phyloP scores from a whole-genome alignment of 1,284 basidiomycete genomes.

The Golubevia pallescens region DNA sequence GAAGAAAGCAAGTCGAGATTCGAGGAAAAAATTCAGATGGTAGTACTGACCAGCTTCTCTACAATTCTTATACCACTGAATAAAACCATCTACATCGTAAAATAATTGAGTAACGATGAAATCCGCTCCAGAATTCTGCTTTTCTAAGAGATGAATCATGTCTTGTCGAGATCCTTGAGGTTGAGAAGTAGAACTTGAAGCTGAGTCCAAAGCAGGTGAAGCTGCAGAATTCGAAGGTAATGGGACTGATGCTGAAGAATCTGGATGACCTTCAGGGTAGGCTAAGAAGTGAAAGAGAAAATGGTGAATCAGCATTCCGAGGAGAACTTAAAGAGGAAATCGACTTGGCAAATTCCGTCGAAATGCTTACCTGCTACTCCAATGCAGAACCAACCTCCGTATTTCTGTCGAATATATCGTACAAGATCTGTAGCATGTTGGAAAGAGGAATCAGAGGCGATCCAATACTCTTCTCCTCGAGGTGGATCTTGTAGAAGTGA shows the following conservation, averaged over 20 bases:
- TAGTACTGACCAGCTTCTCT: constrained; percentile 10
- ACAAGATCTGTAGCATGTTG: constrained; percentile 88
- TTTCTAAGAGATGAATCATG: constrained; percentile 79
- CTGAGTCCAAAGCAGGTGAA: neutral
- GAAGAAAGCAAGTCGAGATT: neutral
- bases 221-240: neutral
- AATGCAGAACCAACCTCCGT: constrained; percentile 85
- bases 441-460: constrained; percentile 82
- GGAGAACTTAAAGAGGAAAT: constrained; percentile 4
- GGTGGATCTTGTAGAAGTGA: constrained; percentile 76
- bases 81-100: constrained; percentile 78
- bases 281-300: constrained; percentile 67
- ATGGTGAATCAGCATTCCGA: constrained; percentile 2
- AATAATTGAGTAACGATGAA: constrained; percentile 98
- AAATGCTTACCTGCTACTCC: constrained; percentile 77
- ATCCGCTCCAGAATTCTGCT: constrained; percentile 92
- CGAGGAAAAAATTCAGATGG: neutral
- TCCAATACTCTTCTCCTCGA: constrained; percentile 89
- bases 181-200: constrained; percentile 70
- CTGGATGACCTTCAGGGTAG: constrained; percentile 86
- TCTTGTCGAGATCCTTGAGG: constrained; percentile 74
- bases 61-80: constrained; percentile 37
- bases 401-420: constrained; percentile 84
- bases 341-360: neutral
- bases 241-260: constrained; percentile 7